Conservation (phyloP, 2,329 filamentous ascomycete species). For the Ceratocystis cubensis region DNA sequence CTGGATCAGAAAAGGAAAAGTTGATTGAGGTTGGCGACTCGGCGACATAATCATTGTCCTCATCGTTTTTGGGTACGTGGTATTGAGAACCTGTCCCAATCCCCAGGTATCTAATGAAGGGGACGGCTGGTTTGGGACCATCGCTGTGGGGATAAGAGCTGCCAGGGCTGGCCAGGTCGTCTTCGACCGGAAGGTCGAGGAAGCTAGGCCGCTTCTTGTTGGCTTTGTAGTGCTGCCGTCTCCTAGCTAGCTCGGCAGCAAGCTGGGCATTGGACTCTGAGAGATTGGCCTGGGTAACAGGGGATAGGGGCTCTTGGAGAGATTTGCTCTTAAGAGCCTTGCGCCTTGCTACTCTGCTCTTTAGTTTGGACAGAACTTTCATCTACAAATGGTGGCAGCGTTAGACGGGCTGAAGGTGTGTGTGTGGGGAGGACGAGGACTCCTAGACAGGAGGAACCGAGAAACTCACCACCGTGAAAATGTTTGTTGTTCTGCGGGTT, state of each 20-base stretch:
- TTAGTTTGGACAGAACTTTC: conserved; percentile 85
- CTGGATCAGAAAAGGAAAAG: conserved; percentile 67
- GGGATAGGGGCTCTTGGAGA: conserved; percentile 5
- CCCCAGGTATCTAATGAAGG: conserved; percentile 48
- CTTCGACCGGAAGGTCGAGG: conserved; percentile 26
- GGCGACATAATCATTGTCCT: conserved; percentile 28
- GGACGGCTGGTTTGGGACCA: conserved; percentile 27
- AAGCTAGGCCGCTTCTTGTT: conserved; percentile 13
- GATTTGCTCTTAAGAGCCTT: conserved; percentile 15
- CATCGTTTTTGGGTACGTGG: conserved; percentile 33
- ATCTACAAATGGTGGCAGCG: conserved; percentile 41
- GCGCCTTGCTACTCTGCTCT: conserved; percentile 45
- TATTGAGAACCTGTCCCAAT: conserved; percentile 51
- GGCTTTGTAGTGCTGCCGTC: conserved; percentile 12
- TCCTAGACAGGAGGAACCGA: conserved; percentile 21
- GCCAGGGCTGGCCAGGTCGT: conserved; percentile 25
- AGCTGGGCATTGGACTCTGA: conserved; percentile 13
- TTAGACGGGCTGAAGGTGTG: neutral
- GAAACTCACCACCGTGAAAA: conserved; percentile 62
- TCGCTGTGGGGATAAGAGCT: neutral
- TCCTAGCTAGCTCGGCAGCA: conserved; percentile 15
- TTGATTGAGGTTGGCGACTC: conserved; percentile 78
- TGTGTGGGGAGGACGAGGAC: too few species aligned
- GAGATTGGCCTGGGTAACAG: conserved; percentile 17
- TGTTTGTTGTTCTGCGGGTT: conserved; percentile 74